Base-by-base conservation (phyloP, 2,329 filamentous ascomycete species). In the Fusarium fujikuroi region DNA sequence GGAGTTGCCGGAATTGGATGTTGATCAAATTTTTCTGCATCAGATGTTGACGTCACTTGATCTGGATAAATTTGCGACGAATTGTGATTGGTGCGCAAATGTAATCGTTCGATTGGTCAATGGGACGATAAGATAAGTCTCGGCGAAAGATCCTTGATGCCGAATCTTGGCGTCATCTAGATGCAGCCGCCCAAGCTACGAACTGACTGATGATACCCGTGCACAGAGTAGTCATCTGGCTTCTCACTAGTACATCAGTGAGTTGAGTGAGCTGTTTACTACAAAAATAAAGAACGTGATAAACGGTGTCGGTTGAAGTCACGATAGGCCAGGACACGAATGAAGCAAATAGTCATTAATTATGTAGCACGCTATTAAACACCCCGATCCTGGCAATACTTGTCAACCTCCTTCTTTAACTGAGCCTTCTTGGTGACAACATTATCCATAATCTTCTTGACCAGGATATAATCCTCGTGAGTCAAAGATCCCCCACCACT, bases 341-440 rank as follows among this genome's bases (percentile, higher is more conserved):
- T 36, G 12, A 52, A 34, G 25, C 18, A 46, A n/a, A 4, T 6
- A 49, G 18, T 32, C 7, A 47, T 47, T 16, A 44, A 44, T 25
- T 44, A 44, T 25, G 25, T 25, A 25, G 25, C 25, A 25, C 25
- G 18, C 21, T 28, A 18, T 30, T 47, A 70, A 32, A 87, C 85
- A 0, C 85, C 86, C 46, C 91, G 85, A 82, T 93, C 91, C 49
- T 85, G 84, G 76, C 92, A 94, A 80, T 93, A 95, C 84, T 92
- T 93, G 68, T 87, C 88, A 11, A 95, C 93, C 84, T 95, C 93
- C 84, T 92, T 94, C 68, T 85, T 84, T 77, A 95, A 81, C 64
- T 87, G 92, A 60, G 90, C 88, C 67, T 87, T 87, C 85, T 94
- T 92, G 61, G 88, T 84, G 52, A 85, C 81, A 3, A 90, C 91